phyloP scores from a whole-genome alignment of 495 filamentous ascomycete genomes.

The Geopyxis carbonaria region DNA sequence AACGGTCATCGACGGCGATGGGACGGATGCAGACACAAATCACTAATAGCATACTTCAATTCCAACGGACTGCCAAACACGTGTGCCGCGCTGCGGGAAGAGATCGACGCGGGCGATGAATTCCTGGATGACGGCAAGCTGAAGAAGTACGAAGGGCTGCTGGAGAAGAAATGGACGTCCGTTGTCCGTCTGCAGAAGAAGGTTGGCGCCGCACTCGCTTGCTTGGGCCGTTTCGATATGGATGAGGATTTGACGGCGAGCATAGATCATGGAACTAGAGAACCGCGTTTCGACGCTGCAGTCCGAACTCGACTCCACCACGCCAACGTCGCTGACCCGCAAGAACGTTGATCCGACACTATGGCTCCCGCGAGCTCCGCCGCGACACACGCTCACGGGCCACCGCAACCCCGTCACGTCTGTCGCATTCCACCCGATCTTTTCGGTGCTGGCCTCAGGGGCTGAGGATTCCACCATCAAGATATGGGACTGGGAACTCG shows the following conservation, averaged over 20 bases:
- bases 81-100: conserved; percentile 47
- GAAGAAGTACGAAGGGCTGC: conserved; percentile 75
- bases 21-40: conserved; percentile 74
- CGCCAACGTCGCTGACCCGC: conserved; percentile 63
- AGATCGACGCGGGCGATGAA: conserved; percentile 46
- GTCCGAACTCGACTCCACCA: conserved; percentile 64
- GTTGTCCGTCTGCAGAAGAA: conserved; percentile 83
- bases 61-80: conserved; percentile 51
- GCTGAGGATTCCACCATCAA: conserved; percentile 82
- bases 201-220: conserved; percentile 32
- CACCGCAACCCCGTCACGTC: conserved; percentile 70
- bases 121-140: conserved; percentile 56
- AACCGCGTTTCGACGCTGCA: conserved; percentile 51
- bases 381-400: conserved; percentile 67
- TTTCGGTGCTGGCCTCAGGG: conserved; percentile 78
- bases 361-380: conserved; percentile 71
- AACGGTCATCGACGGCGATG: no score
- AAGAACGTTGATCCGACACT: conserved; percentile 67
- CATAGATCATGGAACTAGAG: conserved; percentile 87
- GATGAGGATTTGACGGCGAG: neutral
- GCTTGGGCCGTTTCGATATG: neutral
- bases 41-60: conserved; percentile 72
- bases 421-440: conserved; percentile 88
- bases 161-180: conserved; percentile 96
- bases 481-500: conserved; percentile 96